Evolutionary conservation across 768 basidiomycete genomes (phyloP), one percentile per base, ranked within the genome.

Genomic region (Guyanaporus albipodus): DNA sequence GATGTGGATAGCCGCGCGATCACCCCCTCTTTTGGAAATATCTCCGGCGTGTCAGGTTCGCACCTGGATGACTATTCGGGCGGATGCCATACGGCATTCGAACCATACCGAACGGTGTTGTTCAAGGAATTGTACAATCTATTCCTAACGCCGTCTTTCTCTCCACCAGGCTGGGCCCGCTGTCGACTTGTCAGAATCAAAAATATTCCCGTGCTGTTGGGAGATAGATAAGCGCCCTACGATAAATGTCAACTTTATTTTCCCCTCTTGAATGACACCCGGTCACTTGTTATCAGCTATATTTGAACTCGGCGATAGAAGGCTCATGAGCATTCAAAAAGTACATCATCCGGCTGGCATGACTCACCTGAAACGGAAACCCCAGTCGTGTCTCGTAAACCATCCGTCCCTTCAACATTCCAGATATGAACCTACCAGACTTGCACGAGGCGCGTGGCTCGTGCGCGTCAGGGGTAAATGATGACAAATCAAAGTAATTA

Each of bases 1-100:
- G 60, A 56, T 50, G 54, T 53, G 57, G 59, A 36, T 49, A 43
- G 37, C 49, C 57, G 43, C 49, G 42, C 45, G 60, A 55, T 59
- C 45, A 48, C 44, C 23, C 35, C 29, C 19, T 39, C 14, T 40
- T 52, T 35, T 29, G 38, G 57, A 47, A 44, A 21, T n/a, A 10
- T 46, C 28, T 18, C 33, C 26, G 21, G 14, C 29, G 24, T 22
- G 31, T 49, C 44, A 37, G 38, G 32, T 8, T 23, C 17, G 31
- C n/a, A 42, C 39, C 33, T 44, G 3, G 22, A 17, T 26, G 24
- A 38, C 40, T 44, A 43, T 28, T 32, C 38, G 29, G 18, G 42
- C 18, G 38, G 33, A n/a, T n/a, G n/a, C n/a, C 24, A 39, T 38
- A 56, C 46, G 46, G 42, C 56, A 55, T 55, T 54, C 15, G 7